A percentile compares a stretch with the other conserved stretches of the same genome.
phyloP scores from a whole-genome alignment of 1,139 yeast genomes.

The Lodderomyces theae region DNA sequence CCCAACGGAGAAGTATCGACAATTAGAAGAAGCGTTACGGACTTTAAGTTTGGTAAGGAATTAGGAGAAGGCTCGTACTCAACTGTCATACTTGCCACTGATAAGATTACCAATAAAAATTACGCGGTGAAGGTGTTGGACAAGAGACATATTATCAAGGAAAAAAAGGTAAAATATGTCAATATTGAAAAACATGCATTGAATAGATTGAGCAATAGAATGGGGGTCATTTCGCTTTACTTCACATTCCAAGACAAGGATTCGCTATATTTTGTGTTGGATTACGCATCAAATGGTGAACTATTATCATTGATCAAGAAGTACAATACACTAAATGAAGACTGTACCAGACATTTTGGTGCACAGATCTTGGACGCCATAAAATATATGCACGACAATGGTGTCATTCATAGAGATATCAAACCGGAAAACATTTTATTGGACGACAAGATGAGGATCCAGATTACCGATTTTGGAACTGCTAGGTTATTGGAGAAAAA shows the following conservation, averaged over 20 bases:
- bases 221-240: slow-evolving; percentile 80
- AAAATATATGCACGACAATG: slow-evolving; percentile 68
- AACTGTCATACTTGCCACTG: slow-evolving; percentile 85
- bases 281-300: slow-evolving; percentile 92
- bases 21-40: slow-evolving; percentile 66
- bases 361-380: slow-evolving; percentile 64
- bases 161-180: slow-evolving; percentile 92
- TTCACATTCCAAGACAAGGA: slow-evolving; percentile 93
- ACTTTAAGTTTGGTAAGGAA: slow-evolving; percentile 81
- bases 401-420: slow-evolving; percentile 76
- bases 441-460: slow-evolving; percentile 61
- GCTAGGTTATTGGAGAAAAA: slow-evolving; percentile 58
- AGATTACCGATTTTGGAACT: slow-evolving; percentile 81
- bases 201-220: slow-evolving; percentile 67
- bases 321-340: slow-evolving; percentile 75
- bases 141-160: slow-evolving; percentile 91
- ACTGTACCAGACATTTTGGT: slow-evolving; percentile 69
- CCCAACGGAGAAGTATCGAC: slow-evolving; percentile 18
- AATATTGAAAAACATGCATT: slow-evolving; percentile 93
- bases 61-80: slow-evolving; percentile 97
- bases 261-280: slow-evolving; percentile 86
- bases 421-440: slow-evolving; percentile 75
- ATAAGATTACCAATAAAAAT: slow-evolving; percentile 64
- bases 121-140: slow-evolving; percentile 92
- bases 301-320: slow-evolving; percentile 73